phyloP scores from a whole-genome alignment of 2,329 filamentous ascomycete genomes.

The Cyanodermella asteris region DNA sequence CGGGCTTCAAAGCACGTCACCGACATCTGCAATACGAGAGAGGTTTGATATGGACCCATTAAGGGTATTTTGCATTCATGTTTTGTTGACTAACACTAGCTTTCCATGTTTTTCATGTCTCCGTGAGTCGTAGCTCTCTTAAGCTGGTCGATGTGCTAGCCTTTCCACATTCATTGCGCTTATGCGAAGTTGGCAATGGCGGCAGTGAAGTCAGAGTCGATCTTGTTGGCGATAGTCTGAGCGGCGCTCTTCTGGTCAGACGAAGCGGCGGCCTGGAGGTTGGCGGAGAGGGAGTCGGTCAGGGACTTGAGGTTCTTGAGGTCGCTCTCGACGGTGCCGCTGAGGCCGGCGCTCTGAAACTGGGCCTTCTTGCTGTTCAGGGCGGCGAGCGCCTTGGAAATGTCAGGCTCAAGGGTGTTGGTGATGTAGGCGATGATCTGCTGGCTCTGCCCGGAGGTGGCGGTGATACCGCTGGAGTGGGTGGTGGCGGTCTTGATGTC shows the following conservation, averaged over 20 bases:
- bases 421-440: conserved; percentile 1
- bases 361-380: not conserved
- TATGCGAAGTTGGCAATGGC: conserved; percentile 1
- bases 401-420: conserved; percentile 1
- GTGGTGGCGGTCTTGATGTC: not conserved
- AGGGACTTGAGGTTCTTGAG: not conserved
- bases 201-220: conserved; percentile 1
- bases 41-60: too few relatives aligned
- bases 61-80: too few relatives aligned
- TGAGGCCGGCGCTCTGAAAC: not conserved
- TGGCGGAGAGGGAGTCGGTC: not conserved
- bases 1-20: too few relatives aligned
- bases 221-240: not conserved
- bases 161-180: too few relatives aligned
- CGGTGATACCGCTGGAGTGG: not conserved
- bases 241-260: conserved; percentile 1
- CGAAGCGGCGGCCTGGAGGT: not conserved
- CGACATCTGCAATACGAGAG: too few relatives aligned
- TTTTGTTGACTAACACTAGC: too few relatives aligned
- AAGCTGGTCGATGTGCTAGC: too few relatives aligned
- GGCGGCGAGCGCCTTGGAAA: not conserved
- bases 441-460: not conserved
- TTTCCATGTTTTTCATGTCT: too few relatives aligned
- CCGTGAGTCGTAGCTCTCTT: too few relatives aligned
- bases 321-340: not conserved